Conservation (phyloP, 139 green algal species). For the Micractinium sp. region DNA sequence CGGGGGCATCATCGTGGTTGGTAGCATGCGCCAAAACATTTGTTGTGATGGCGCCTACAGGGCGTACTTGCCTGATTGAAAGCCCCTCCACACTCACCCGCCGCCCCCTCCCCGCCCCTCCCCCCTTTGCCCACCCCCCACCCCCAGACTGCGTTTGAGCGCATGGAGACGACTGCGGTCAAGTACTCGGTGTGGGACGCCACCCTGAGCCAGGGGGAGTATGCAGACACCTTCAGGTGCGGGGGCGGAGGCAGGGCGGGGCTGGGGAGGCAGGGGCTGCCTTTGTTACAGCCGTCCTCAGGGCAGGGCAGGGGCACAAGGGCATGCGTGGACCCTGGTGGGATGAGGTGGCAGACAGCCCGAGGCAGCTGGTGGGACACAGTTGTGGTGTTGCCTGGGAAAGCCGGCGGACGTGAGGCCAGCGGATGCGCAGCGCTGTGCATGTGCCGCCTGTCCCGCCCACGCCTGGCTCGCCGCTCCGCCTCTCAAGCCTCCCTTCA, state of each 20-base stretch:
- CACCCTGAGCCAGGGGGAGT: slow-evolving; percentile 6
- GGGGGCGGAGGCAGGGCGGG: not conserved
- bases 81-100: too few species aligned
- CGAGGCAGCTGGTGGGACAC: too few species aligned
- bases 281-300: not conserved
- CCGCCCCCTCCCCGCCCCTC: too few species aligned
- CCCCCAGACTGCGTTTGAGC: slow-evolving; percentile 27
- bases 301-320: not conserved
- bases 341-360: too few species aligned
- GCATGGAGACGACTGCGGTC: not conserved
- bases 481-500: not conserved
- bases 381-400: too few species aligned
- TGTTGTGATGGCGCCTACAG: too few species aligned
- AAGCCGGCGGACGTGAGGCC: too few species aligned
- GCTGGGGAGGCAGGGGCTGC: not conserved
- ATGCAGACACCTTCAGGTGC: slow-evolving; percentile 3
- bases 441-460: not conserved
- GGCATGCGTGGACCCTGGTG: too few species aligned
- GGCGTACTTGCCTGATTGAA: too few species aligned
- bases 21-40: too few species aligned
- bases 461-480: not conserved
- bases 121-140: not conserved
- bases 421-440: not conserved
- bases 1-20: too few species aligned
- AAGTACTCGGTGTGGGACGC: slow-evolving; percentile 31